Evolutionary conservation across 257 asterid species (phyloP), one percentile per base, ranked within the genome.

Genomic region (Capsicum chinense): DNA sequence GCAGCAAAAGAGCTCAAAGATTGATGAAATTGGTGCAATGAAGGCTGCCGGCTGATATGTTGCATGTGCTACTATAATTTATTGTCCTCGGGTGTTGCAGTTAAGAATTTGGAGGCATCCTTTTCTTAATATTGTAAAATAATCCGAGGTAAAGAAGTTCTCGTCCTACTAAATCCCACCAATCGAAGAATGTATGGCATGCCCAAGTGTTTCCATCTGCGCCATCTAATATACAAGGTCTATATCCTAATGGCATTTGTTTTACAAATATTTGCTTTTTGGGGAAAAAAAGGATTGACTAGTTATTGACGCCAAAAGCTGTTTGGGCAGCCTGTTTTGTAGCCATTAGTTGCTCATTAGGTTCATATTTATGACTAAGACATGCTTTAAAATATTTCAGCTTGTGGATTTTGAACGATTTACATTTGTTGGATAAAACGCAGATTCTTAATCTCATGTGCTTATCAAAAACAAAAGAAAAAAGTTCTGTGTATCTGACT

Each of bases 1-100:
- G 93, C 98, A 96, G 99, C 99, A 93, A 88, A 96, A 92, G 92
- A 93, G 97, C 93, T 92, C 97, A 88, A 96, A 92, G 92, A 91
- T 94, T 76, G 98, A 93, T 78, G 98, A 94, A 89, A 87, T 93
- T 92, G 94, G 97, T 83, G 95, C 93, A 83, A 91, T 95, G 87
- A 93, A 87, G 93, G 97, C 90, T 85, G 97, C 96, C 85, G 95
- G 98, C 89, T 94, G 95, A 95, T 57, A 67, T 86, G 79, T 87
- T 16, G 90, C 85, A 85, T 68, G 69, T 37, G 88, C 80, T 84
- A 86, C 87, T 83, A 87, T 87, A 83, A 60, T 69, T 87, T 86
- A 52, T 71, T 91, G 84, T 91, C 90, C 83, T 88, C 91, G 82
- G 89, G 87, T 87, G 93, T 91, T 89, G 92, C 91, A 83, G 89